These are phyloP conservation scores for Metschnikowia henanensis DNA, from an alignment of 805 yeast genomes.

Conservation along the genomic window DNA sequence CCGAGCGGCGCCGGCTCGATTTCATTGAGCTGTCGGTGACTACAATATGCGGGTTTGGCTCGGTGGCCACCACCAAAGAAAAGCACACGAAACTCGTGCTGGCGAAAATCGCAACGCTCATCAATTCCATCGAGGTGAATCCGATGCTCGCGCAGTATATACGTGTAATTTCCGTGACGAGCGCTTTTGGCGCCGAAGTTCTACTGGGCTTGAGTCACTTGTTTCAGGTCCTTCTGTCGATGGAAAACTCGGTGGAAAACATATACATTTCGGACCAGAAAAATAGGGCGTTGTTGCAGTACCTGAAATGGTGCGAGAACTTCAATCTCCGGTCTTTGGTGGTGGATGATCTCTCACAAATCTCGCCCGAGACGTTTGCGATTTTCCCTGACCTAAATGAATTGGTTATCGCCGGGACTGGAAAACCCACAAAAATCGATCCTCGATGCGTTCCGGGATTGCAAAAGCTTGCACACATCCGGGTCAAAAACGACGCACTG, in stretches of 20 bases:
- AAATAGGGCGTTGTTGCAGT: conserved; percentile 10
- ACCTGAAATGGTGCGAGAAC: conserved; percentile 12
- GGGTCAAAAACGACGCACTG: conserved; percentile 8
- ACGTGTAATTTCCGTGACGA: conserved; percentile 4
- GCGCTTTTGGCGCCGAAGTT: conserved; percentile 1
- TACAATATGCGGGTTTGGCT: conserved; percentile 26
- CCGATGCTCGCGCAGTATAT: conserved; percentile 25
- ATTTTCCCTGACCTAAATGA: conserved; percentile 6
- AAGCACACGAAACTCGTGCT: conserved; percentile 27
- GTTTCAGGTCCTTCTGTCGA: conserved; percentile 4
- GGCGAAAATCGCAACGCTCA: conserved; percentile 42
- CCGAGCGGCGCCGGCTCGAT: conserved; percentile 17
- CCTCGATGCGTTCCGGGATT: conserved; percentile 5
- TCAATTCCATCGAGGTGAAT: conserved; percentile 36
- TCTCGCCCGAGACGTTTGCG: conserved; percentile 1
- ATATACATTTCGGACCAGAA: conserved; percentile 21
- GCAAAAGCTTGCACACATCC: conserved; percentile 8
- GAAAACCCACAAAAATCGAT: neutral
- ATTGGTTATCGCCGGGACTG: conserved; percentile 14
- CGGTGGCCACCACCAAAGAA: conserved; percentile 14
- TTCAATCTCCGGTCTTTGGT: conserved; percentile 20
- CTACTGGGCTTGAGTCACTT: conserved; percentile 3
- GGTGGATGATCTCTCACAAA: conserved; percentile 19
- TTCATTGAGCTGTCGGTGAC: conserved; percentile 25
- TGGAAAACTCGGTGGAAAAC: conserved; percentile 11